Base-by-base conservation (phyloP, 371 early-diverging fungal genomes). In the Apophysomyces ossiformis region DNA sequence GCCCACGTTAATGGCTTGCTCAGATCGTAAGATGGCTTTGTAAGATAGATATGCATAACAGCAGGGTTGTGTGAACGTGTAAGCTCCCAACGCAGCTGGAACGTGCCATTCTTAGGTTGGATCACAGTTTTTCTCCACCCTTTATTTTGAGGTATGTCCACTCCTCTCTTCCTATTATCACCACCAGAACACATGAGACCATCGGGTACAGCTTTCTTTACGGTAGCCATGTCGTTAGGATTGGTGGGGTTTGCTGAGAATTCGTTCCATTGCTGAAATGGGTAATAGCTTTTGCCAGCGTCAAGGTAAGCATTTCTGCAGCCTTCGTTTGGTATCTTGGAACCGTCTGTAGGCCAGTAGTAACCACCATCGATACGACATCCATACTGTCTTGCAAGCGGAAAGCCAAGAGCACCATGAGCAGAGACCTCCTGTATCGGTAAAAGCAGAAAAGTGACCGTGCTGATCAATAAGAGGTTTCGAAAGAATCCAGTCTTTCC, bases 41-140 rank as follows among this genome's bases (percentile, higher is more conserved):
- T 36, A 11, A 58, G 32, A 37, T 58, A 58, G 18, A 58, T 35
- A 9, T 58, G 13, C 59, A 58, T 58, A 11, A 13, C 13, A 9
- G 59, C 13, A 26, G 59, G 59, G 21, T 58, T 58, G 59, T 58
- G 59, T 8, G 59, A 58, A 7, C 39, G 39, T 15, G 59, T 58
- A 37, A 16, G 13, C n/a, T 58, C 59, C 59, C 59, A 58, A 21
- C 59, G 59, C 39, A 58, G 59, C 37, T 41, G 59, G 54, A 50
- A 50, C n/a, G 5, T n/a, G 1, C 54, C 54, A 11, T 50, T 50
- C 21, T 50, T 50, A 1, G 54, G 54, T 9, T 7, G 7, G 21
- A 50, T 50, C 18, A 50, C 54, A 0, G 54, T 50, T 9, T 50
- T 50, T 9, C 11, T n/a, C 54, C 54, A 50, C 21, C 54, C 54